Percentiles rank a stretch among this genome's conserved stretches.
Conservation (phyloP, 2,329 filamentous ascomycete genomes). For the Aspergillus niger region DNA sequence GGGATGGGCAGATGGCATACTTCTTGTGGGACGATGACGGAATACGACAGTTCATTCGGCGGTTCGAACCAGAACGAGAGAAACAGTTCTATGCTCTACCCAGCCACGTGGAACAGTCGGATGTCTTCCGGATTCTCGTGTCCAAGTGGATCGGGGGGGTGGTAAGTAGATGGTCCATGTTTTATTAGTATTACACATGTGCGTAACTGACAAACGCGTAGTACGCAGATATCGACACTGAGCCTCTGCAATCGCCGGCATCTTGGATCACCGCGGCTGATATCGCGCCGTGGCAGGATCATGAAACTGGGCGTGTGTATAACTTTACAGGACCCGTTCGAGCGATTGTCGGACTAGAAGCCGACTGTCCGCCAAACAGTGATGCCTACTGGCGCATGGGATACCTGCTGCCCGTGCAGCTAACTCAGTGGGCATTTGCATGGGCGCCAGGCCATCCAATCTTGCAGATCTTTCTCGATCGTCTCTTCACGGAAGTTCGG, state of each 20-base stretch:
- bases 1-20: slow-evolving; percentile 32
- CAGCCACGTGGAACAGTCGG: slow-evolving; percentile 32
- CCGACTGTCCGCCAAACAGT: slow-evolving; percentile 28
- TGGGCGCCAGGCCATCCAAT: slow-evolving; percentile 30
- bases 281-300: slow-evolving; percentile 31
- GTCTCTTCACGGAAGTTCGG: slow-evolving; percentile 10
- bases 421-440: slow-evolving; percentile 38
- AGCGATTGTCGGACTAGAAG: slow-evolving; percentile 36
- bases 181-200: background rate
- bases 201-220: slow-evolving; percentile 6
- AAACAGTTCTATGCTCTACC: slow-evolving; percentile 25
- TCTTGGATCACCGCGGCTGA: slow-evolving; percentile 31
- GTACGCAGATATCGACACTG: slow-evolving; percentile 39
- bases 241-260: slow-evolving; percentile 29
- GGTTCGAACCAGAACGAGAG: slow-evolving; percentile 29
- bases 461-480: slow-evolving; percentile 30
- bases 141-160: slow-evolving; percentile 30
- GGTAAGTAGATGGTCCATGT: slow-evolving; percentile 2
- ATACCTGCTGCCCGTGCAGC: slow-evolving; percentile 35
- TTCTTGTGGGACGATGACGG: slow-evolving; percentile 39
- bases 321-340: slow-evolving; percentile 22
- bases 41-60: slow-evolving; percentile 28
- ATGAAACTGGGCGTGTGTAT: slow-evolving; percentile 23
- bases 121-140: slow-evolving; percentile 37
- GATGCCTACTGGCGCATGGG: slow-evolving; percentile 39